Evolutionary conservation across 208 protist genomes (phyloP).

Genomic region (Spongospora subterranea): DNA sequence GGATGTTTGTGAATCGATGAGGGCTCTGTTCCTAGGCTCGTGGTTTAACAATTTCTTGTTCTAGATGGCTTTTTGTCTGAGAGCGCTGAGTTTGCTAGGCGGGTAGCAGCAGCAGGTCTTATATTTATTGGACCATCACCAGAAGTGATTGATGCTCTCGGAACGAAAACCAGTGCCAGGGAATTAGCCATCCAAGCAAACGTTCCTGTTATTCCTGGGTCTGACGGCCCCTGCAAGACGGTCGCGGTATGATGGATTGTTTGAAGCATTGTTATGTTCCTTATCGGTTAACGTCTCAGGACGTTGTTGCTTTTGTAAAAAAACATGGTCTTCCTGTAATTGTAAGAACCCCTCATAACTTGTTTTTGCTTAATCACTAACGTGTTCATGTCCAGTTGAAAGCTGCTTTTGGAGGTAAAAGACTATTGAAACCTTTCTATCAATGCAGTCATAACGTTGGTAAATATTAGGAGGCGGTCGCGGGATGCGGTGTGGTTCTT

Average conservation of each 20-base stretch:
- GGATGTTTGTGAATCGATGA: constrained; percentile 63
- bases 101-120: constrained; percentile 67
- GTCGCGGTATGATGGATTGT: background rate
- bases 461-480: constrained; percentile 67
- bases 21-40: background rate
- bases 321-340: constrained; percentile 9
- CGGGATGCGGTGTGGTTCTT: constrained; percentile 69
- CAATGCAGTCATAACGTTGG: background rate
- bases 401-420: background rate
- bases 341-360: background rate
- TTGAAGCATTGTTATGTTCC: background rate
- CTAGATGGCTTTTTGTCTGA: constrained; percentile 63
- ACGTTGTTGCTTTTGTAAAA: background rate
- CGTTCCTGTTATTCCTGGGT: constrained; percentile 73
- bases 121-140: constrained; percentile 68
- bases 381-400: background rate
- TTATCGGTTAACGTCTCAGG: background rate
- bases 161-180: constrained; percentile 72
- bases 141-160: constrained; percentile 66
- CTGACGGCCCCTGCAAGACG: constrained; percentile 33
- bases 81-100: constrained; percentile 60
- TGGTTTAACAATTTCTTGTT: too few relatives aligned
- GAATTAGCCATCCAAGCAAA: constrained; percentile 65
- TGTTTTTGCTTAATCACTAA: background rate
- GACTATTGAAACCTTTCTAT: background rate